phyloP scores from a whole-genome alignment of 345 rosid species.

The rapeseed (Brassica napus) region DNA sequence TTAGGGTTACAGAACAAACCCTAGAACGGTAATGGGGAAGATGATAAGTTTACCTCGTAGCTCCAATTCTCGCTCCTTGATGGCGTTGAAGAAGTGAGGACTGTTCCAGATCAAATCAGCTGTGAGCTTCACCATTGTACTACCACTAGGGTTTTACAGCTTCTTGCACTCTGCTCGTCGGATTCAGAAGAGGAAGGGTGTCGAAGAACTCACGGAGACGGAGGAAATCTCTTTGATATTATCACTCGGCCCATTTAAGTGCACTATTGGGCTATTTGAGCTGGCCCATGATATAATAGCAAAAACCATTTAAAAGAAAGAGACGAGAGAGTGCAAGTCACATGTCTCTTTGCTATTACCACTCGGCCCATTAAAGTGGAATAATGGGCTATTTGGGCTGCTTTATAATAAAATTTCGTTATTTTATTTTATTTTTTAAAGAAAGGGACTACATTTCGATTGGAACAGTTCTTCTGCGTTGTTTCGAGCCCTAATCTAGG shows the following conservation, averaged over 20 bases:
- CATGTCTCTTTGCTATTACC: not conserved
- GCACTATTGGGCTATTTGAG: not conserved
- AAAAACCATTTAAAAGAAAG: not conserved
- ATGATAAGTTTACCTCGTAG: conserved; percentile 66
- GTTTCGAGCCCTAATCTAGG: conserved; percentile 30
- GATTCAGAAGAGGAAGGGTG: conserved; percentile 9
- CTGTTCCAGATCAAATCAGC: conserved; percentile 99
- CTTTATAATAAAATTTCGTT: not conserved
- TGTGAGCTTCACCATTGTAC: conserved; percentile 80
- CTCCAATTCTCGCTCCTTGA: conserved; percentile 98
- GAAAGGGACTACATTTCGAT: not conserved
- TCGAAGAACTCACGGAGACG: conserved; percentile 4
- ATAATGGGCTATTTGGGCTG: not conserved
- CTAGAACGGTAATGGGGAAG: conserved; percentile 10
- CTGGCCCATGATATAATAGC: conserved; percentile 12
- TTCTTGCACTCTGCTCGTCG: conserved; percentile 2
- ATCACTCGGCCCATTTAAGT: conserved; percentile 23
- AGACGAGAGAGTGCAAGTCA: not conserved
- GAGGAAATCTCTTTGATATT: not conserved
- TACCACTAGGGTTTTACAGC: conserved; percentile 34
- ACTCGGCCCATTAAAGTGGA: conserved; percentile 19
- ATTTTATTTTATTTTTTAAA: not conserved
- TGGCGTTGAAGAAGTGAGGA: conserved; percentile 98
- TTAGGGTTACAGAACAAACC: conserved; percentile 36
- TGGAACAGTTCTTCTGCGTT: conserved; percentile 7